phyloP scores from a whole-genome alignment of 495 filamentous ascomycete species.

The Penicillium manginii region DNA sequence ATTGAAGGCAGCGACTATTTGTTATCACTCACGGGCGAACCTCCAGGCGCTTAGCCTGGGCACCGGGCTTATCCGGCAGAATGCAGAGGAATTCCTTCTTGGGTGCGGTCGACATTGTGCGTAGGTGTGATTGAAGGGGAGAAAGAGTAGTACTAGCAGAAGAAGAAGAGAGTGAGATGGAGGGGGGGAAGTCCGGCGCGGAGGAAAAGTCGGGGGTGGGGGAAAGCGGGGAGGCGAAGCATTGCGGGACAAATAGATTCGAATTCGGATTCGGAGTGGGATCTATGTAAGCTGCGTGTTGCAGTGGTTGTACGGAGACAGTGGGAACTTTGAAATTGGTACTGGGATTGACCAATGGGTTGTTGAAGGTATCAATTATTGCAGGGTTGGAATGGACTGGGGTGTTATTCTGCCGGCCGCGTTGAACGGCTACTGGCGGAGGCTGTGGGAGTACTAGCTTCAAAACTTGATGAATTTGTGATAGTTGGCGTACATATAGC shows the following conservation, averaged over 20 bases:
- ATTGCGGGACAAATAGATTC: neutral
- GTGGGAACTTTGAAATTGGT: neutral
- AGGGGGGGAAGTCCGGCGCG: conserved; percentile 9
- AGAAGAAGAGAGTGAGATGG: neutral
- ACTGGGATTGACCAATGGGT: neutral
- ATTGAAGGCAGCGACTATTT: too few species aligned
- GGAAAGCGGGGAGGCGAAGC: conserved; percentile 23
- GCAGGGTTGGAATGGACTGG: too few species aligned
- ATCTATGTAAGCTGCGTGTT: neutral
- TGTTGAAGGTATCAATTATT: too few species aligned
- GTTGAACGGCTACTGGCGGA: too few species aligned
- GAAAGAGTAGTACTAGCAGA: neutral
- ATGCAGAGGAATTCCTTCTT: conserved; percentile 87
- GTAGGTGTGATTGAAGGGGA: neutral
- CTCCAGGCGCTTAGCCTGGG: conserved; percentile 68
- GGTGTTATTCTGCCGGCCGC: too few species aligned
- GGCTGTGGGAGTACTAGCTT: too few species aligned
- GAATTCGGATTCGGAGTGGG: neutral
- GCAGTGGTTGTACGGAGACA: too few species aligned
- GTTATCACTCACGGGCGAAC: conserved; percentile 65
- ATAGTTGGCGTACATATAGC: too few species aligned
- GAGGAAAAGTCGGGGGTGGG: conserved; percentile 27
- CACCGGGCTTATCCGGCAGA: conserved; percentile 73
- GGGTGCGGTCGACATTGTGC: conserved; percentile 39
- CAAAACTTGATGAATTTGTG: too few species aligned